These are phyloP conservation scores for Firmiana major DNA, from an alignment of 345 rosid species.

Conservation along the genomic window DNA sequence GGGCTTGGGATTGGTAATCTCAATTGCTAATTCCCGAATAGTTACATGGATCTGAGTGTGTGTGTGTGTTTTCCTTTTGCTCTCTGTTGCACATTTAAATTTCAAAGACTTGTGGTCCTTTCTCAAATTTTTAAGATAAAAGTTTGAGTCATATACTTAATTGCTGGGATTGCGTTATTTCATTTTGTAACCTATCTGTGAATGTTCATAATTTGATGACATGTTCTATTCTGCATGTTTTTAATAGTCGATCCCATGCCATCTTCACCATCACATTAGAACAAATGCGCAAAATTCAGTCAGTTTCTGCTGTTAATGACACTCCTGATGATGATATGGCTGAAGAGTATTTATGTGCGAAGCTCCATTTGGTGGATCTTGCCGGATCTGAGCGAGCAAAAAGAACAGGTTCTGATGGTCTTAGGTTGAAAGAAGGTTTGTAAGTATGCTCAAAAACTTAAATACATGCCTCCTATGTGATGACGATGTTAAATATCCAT, in stretches of 20 bases:
- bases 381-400: constrained; percentile 93
- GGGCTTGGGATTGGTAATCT: not conserved
- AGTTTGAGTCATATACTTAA: constrained; percentile 8
- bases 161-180: constrained; percentile 8
- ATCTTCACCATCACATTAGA: constrained; percentile 87
- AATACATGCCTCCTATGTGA: not conserved
- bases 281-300: constrained; percentile 58
- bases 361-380: constrained; percentile 82
- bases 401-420: constrained; percentile 80
- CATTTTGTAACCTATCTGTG: not conserved
- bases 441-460: constrained; percentile 14
- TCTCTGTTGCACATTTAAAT: not conserved
- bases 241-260: constrained; percentile 82
- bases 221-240: constrained; percentile 31
- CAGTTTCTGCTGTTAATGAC: constrained; percentile 40
- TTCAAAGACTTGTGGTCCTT: not conserved
- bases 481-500: constrained; percentile 8
- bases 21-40: not conserved
- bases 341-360: constrained; percentile 72
- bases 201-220: constrained; percentile 27
- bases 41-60: constrained; percentile 1
- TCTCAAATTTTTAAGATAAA: not conserved
- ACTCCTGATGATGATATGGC: constrained; percentile 50
- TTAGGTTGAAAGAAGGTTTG: constrained; percentile 76
- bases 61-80: not conserved